Base-by-base conservation (phyloP, 257 asterid genomes). In the Euphrasia confusa region DNA sequence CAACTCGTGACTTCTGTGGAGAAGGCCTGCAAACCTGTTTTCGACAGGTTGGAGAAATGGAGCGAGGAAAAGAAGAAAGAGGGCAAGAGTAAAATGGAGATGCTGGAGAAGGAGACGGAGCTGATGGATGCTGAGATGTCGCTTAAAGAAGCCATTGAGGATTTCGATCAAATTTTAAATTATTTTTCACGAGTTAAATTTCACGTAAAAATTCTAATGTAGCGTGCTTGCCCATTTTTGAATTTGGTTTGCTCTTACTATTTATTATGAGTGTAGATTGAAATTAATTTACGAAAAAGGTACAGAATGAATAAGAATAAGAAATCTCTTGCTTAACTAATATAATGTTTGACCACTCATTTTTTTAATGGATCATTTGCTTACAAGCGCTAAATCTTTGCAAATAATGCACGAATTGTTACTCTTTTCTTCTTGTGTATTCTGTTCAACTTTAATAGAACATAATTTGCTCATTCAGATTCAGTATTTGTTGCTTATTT, bases 131-230 rank as follows among this genome's bases (percentile, higher is more conserved):
- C 90, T 33, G 97, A 92, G 75, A 37, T 80, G 77, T 61, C 77
- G 58, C 82, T 92, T 74, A 83, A 86, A 66, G 97, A 92, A 61
- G 86, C 80, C 18, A 75, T 86, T 44, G 95, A 92, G 47, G 96
- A 86, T 30, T 69, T 84, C 77, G 99, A 92, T 53, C 79, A 77
- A 44, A 30, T 26, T 49, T 37, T 62, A 35, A 71, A 28, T 65
- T 42, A 39, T 48, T 48, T 21, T 64, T 33, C 57, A 21, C 21
- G 15, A 58, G 58, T 15, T 18, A 24, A 50, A 3, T 27, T 72
- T 14, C 40, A 26, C 13, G 21, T 18, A 12, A 18, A 49, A 37
- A 6, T 60, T 0, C 15, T 55, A 63, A 45, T 47, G 60, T 47
- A 48, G 60, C 39, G 37, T 27, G 21, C 10, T 28, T 8, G 15